Evolutionary conservation across 2,329 filamentous ascomycete species (phyloP).

Genomic region (Pyricularia sp.): DNA sequence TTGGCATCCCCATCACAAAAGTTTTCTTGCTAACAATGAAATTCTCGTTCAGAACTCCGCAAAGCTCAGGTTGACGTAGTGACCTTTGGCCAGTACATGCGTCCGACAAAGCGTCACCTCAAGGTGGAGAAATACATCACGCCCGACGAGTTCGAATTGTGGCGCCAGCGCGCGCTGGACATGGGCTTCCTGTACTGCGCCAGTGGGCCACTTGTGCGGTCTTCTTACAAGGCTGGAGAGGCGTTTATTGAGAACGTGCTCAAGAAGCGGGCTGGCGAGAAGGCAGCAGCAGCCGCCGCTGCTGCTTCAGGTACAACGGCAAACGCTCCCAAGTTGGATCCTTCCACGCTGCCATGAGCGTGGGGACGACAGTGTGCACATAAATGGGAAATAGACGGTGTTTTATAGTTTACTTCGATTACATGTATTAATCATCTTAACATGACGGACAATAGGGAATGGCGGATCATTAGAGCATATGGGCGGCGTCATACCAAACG

Average conservation of each 20-base stretch:
- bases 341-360: not conserved
- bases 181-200: conserved; percentile 97
- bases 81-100: conserved; percentile 99
- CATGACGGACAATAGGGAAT: not conserved
- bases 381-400: not conserved
- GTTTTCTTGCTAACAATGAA: conserved; percentile 3
- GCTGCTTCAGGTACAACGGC: not conserved
- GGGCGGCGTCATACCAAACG: not conserved
- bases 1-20: not conserved
- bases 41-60: conserved; percentile 52
- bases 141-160: conserved; percentile 82
- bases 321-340: not conserved
- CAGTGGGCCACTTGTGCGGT: conserved; percentile 83
- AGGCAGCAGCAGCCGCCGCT: conserved; percentile 9
- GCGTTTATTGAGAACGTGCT: conserved; percentile 98
- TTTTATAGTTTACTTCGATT: not conserved
- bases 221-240: conserved; percentile 96
- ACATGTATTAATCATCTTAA: not conserved
- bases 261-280: conserved; percentile 60
- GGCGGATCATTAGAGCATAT: not conserved
- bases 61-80: conserved; percentile 82
- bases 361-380: not conserved
- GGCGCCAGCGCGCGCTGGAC: conserved; percentile 81
- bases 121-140: conserved; percentile 93
- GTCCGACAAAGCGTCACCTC: conserved; percentile 95